Percentiles rank a stretch among this genome's conserved stretches.
These are phyloP conservation scores for Cyclospora cayetanensis DNA, from an alignment of 169 alveolate genomes.

Conservation along the genomic window DNA sequence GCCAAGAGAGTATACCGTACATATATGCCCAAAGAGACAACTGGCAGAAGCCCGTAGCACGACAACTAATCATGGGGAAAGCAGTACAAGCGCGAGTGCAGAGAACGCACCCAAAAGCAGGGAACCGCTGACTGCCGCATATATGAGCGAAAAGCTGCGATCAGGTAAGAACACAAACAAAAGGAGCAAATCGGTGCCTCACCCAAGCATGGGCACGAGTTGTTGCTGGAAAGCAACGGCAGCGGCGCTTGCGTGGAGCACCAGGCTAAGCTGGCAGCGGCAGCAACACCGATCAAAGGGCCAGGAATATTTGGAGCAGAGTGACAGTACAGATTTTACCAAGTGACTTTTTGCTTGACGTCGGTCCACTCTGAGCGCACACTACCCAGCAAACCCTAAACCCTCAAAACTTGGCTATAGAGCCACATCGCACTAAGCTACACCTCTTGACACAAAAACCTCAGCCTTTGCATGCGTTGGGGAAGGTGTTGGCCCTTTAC, in stretches of 20 bases:
- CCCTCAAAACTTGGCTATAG: no score
- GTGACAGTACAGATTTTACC: no score
- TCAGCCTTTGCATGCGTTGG: neutral
- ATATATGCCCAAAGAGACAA: neutral
- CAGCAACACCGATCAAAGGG: neutral
- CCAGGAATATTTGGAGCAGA: neutral
- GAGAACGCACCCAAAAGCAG: neutral
- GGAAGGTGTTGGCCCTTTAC: neutral
- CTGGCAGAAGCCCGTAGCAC: neutral
- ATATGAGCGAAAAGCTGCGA: slow-evolving; percentile 1
- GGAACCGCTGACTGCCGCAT: slow-evolving; percentile 37
- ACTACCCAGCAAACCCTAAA: neutral
- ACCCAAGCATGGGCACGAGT: no score
- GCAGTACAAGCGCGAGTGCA: neutral
- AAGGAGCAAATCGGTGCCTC: neutral
- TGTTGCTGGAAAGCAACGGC: no score
- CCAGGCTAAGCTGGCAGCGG: neutral
- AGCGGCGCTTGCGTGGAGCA: neutral
- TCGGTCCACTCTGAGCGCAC: slow-evolving; percentile 3
- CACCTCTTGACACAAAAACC: slow-evolving; percentile 12
- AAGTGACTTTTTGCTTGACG: neutral
- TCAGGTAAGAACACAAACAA: neutral
- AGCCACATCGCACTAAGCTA: no score
- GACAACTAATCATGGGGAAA: neutral
- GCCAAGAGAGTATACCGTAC: neutral